Evolutionary conservation across 2,329 filamentous ascomycete genomes (phyloP).

Genomic region (Fusarium hostae): DNA sequence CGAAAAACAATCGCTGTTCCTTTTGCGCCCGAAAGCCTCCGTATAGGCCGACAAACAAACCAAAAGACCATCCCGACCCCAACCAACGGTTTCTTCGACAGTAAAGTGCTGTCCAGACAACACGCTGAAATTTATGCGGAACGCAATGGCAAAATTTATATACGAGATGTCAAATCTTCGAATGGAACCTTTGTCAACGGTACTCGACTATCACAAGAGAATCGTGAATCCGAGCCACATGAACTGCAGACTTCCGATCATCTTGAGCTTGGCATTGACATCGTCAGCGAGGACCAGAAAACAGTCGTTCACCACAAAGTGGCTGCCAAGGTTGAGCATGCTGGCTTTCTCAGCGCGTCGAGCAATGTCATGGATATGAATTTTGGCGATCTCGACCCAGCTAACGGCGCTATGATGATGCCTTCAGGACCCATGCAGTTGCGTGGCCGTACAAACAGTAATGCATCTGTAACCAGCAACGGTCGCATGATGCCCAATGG

Average conservation of each 20-base stretch:
- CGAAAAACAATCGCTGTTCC: constrained; percentile 95
- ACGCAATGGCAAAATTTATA: constrained; percentile 88
- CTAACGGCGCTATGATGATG: constrained; percentile 78
- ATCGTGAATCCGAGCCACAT: constrained; percentile 94
- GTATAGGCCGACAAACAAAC: constrained; percentile 96
- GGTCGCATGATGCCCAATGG: constrained; percentile 68
- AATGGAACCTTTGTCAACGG: constrained; percentile 99
- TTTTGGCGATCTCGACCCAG: constrained; percentile 90
- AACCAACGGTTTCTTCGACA: constrained; percentile 95
- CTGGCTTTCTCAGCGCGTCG: constrained; percentile 80
- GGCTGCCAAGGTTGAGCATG: constrained; percentile 94
- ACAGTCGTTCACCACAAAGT: constrained; percentile 99
- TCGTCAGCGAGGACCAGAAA: constrained; percentile 98
- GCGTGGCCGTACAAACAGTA: constrained; percentile 75
- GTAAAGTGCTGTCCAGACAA: constrained; percentile 94
- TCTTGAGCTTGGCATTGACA: constrained; percentile 95
- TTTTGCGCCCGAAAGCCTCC: constrained; percentile 90
- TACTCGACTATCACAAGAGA: constrained; percentile 88
- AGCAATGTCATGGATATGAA: constrained; percentile 88
- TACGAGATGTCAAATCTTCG: constrained; percentile 96
- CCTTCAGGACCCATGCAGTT: constrained; percentile 75
- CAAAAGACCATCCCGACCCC: constrained; percentile 93
- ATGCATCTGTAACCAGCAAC: constrained; percentile 70
- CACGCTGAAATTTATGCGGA: constrained; percentile 97
- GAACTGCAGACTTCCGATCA: constrained; percentile 92